Evolutionary conservation across 345 rosid species (phyloP), one percentile per base, ranked within the genome.

Genomic region (Cardamine resedifolia): DNA sequence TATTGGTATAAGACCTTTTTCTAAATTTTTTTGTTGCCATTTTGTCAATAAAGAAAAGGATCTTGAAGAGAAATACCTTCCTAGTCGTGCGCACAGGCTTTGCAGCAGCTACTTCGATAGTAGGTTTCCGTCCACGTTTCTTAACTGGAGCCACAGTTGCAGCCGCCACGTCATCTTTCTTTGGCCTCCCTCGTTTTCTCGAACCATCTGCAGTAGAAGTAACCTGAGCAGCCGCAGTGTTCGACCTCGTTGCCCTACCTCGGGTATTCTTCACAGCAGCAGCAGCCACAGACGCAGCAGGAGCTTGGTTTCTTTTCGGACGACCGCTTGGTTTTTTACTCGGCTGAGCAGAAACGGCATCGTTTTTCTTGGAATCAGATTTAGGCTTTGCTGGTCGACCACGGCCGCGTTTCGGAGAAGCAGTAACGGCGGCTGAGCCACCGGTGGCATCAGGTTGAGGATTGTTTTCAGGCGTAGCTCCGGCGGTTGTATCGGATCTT

Each of bases 351-450:
- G 74, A 14, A 41, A 74, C 59, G 28, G 51, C 53, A 1, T 3
- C 81, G 39, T 61, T 45, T n/a, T 2, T 41, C 5, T 49, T 19
- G 0, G 71, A 48, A 28, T 33, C 68, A 24, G 78, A 51, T 44
- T 75, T 81, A 36, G 71, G 4, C 78, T 87, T 90, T 1, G 90
- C 74, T 0, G 96, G 96, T 57, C 96, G 82, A 19, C 96, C 94
- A 2, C 91, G 94, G 67, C 88, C 83, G 5, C 88, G 72, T 72
- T 83, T 90, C 31, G 66, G 55, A 62, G 81, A 49, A 48, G n/a
- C 52, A 19, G 68, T 30, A 7, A 36, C 18, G 1, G 67, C 12
- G 3, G 67, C 27, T 65, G 58, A 24, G 18, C 71, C 83, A 9
- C 80, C 79, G 43, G 67, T 15, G 65, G 2, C 20, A 20, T 33